Conservation (phyloP, 331 rosid genomes). For the Acacia pycnantha region DNA sequence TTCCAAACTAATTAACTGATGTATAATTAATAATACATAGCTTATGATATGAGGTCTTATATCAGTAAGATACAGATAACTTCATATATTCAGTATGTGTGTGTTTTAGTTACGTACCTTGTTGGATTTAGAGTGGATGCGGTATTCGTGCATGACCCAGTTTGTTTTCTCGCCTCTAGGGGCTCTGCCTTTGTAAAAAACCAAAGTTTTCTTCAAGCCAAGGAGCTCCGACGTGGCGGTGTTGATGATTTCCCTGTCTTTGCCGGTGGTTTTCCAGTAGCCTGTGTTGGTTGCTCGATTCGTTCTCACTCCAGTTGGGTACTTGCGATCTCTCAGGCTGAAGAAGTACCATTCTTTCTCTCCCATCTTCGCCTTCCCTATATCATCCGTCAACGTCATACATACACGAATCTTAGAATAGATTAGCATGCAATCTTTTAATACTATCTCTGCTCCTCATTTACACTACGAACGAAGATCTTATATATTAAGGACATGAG, state of each 20-base stretch:
- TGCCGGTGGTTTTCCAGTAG: conserved; percentile 98
- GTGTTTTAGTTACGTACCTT: not conserved
- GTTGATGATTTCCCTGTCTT: conserved; percentile 82
- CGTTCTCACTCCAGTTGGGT: conserved; percentile 94
- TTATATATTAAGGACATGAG: too few relatives aligned
- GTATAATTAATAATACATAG: too few relatives aligned
- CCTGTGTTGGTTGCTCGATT: conserved; percentile 93
- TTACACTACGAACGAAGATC: too few relatives aligned
- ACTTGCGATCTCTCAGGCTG: conserved; percentile 84
- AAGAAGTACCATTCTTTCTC: conserved; percentile 98
- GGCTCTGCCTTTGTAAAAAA: conserved; percentile 95
- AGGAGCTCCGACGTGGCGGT: conserved; percentile 61
- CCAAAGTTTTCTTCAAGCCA: conserved; percentile 96
- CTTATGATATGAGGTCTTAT: too few relatives aligned
- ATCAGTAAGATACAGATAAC: too few relatives aligned
- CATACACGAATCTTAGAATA: not conserved
- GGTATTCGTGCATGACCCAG: conserved; percentile 99
- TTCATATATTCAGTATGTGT: not conserved
- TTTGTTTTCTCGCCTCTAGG: conserved; percentile 92
- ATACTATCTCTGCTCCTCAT: too few relatives aligned
- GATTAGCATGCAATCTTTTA: too few relatives aligned
- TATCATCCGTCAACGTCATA: not conserved
- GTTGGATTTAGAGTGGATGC: conserved; percentile 68
- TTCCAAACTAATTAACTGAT: too few relatives aligned
- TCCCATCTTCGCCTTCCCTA: conserved; percentile 98